Evolutionary conservation across 129 eudicot species (phyloP), one percentile per base, ranked within the genome.

Genomic region (Helichrysum umbraculigerum): DNA sequence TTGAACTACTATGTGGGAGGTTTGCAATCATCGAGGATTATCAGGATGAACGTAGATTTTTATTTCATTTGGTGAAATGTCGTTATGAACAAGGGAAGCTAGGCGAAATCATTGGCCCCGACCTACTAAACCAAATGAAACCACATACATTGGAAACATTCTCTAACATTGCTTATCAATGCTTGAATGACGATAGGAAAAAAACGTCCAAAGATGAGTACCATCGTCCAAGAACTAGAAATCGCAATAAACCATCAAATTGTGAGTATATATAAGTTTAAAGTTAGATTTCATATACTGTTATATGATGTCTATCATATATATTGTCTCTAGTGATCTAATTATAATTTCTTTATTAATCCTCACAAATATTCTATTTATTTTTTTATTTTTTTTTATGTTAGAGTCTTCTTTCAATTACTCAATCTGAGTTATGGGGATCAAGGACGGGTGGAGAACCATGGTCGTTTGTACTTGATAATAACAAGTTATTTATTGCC

Each of bases 1-100:
- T 74, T 22, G 78, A 74, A 61, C 69, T 74, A 28, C 8, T 74
- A 17, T 74, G 78, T 28, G 78, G 78, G 21, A 74, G 78, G 25
- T 59, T 16, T 7, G 78, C 70, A 7, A 15, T 41, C 8, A 4
- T 39, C 0, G 14, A 0, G 4, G 0, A 28, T 12, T 17, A 39
- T 12, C 15, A 73, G 0, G 78, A 59, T 7, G 41, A 70, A 16
- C 75, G 41, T 25, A 11, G 30, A 9, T 37, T 60, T 74, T 28
- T 74, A 16, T 25, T 41, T 60, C 0, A 1, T 0, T 16, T 74
- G 33, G 78, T 35, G 35, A 74, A 60, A 61, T 39, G 0, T 61
- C 60, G 17, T 39, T 28, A 39, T 6, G 2, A 41, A 50, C 25
- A 59, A 21, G 69, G 78, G 10, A 60, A 8, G 3, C 14, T 60